Evolutionary conservation across 192 early-diverging fungal genomes (phyloP).

Genomic region (Mortierella alpina): DNA sequence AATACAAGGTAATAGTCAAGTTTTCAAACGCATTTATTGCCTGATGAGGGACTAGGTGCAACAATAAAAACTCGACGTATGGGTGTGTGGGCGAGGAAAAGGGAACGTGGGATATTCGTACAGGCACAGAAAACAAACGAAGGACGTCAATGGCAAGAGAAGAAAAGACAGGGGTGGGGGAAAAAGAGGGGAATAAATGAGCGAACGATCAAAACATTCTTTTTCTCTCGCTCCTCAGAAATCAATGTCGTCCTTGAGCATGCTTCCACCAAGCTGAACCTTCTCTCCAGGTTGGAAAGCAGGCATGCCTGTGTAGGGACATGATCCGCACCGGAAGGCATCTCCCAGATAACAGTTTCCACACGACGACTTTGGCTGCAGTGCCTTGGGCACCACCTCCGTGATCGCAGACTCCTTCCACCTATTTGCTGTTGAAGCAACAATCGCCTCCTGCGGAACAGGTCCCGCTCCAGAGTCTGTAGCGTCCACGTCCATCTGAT

Average conservation of each 20-base stretch:
- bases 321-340: slow-evolving; percentile 95
- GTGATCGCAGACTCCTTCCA: slow-evolving; percentile 52
- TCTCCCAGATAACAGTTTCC: slow-evolving; percentile 91
- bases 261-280: slow-evolving; percentile 84
- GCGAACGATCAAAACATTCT: neutral
- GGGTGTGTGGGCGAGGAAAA: no score
- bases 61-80: no score
- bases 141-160: no score
- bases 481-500: slow-evolving; percentile 29
- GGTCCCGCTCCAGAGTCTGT: slow-evolving; percentile 58
- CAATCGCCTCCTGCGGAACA: slow-evolving; percentile 59
- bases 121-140: no score
- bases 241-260: slow-evolving; percentile 75
- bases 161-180: no score
- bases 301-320: slow-evolving; percentile 98
- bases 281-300: slow-evolving; percentile 96
- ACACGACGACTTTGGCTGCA: slow-evolving; percentile 70
- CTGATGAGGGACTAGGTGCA: no score
- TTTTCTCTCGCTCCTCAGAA: slow-evolving; percentile 44
- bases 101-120: no score
- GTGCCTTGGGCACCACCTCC: slow-evolving; percentile 61
- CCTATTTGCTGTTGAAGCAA: slow-evolving; percentile 41
- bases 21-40: no score
- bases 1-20: no score
- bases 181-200: no score